Base-by-base conservation (phyloP, 768 basidiomycete species). In the Amanita jacksonii region DNA sequence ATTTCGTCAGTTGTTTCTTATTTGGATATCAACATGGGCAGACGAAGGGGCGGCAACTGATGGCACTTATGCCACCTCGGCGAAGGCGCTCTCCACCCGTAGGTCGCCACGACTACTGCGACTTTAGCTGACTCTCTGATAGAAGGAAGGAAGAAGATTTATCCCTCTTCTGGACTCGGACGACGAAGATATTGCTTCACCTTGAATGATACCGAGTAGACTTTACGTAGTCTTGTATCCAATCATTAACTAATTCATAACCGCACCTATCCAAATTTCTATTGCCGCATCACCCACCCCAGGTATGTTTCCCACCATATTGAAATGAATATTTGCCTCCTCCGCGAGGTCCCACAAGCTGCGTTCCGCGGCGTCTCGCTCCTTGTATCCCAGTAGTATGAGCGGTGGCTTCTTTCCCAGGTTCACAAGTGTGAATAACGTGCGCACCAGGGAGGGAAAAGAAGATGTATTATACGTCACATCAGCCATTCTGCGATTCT, bases 401-500 rank as follows among this genome's bases (percentile, higher is more conserved):
- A 70, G 51, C 0, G 68, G 64, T 3, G 62, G 58, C 20, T 57
- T 59, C 20, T 59, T 34, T 5, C 56, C 54, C 27, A 67, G 46
- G 49, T 54, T 45, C 18, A 79, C 52, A 4, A 92, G 65, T 2
- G 61, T 56, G 4, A 65, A 61, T 18, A 94, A 63, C 0, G 88
- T 91, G n/a, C 64, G 63, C 13, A 89, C 60, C 31, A 94, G 75
- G 0, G 83, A 69, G 2, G 85, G 76, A 59, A 94, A 96, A 1
- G 88, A 84, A 1, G 79, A 65, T 0, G 86, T 88, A 63, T 94
- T 94, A 66, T 93, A 94, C 1, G 89, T 83, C 6, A 93, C 87
- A 53, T 96, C 92, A 9, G 90, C 86, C 79, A 93, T 89, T 34
- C 90, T 92, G 51, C n/a, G 37, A 30, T 20, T 38, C 23, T 41